Evolutionary conservation across 345 rosid genomes (phyloP).

Genomic region (Moricandia moricandioides): DNA sequence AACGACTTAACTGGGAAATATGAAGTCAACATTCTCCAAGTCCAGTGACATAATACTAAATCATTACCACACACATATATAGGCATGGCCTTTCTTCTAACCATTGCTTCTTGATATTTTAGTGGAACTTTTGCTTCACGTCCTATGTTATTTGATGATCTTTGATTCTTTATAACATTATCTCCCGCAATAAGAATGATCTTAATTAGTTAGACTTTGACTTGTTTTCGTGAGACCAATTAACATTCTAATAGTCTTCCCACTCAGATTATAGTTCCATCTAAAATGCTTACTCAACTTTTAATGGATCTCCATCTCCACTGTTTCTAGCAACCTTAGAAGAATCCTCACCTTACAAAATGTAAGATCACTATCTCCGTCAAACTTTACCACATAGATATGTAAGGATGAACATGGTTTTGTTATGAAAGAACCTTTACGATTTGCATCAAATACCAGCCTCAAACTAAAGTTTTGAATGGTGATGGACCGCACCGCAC

Average conservation of each 20-base stretch:
- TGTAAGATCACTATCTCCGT: neutral
- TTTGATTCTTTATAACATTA: neutral
- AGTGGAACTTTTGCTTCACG: neutral
- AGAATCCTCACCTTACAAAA: neutral
- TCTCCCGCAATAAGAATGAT: neutral
- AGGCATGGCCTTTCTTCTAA: neutral
- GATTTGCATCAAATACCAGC: no score
- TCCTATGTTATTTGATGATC: neutral
- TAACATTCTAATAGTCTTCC: neutral
- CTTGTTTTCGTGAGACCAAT: neutral
- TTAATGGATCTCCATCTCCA: neutral
- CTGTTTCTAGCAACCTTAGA: neutral
- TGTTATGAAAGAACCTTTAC: no score
- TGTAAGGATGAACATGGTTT: neutral
- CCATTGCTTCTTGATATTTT: neutral
- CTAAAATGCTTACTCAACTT: neutral
- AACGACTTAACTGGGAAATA: neutral
- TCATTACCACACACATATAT: neutral
- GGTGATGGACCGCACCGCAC: no score
- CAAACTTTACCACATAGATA: neutral
- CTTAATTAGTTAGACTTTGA: neutral
- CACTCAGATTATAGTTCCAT: neutral
- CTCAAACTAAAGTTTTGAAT: no score
- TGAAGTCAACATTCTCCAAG: neutral
- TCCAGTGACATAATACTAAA: neutral